Percentiles rank a stretch among this genome's conserved stretches.
These are phyloP conservation scores for Cytospora paraplurivora DNA, from an alignment of 2,329 filamentous ascomycete genomes.

Conservation along the genomic window DNA sequence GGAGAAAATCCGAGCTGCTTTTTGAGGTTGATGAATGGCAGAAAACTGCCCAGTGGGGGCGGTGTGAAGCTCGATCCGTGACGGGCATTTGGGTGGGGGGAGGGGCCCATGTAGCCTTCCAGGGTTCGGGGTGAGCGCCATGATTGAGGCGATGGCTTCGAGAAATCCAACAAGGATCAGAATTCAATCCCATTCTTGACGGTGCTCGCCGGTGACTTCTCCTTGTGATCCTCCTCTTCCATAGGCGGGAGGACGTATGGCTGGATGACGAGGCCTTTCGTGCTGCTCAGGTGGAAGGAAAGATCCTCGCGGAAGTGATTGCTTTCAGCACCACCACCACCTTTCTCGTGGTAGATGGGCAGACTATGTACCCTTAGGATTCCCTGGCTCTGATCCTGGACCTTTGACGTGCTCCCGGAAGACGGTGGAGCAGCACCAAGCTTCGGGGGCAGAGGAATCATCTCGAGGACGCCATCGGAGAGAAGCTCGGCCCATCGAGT, in stretches of 20 bases:
- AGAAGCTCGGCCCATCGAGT: slow-evolving; percentile 85
- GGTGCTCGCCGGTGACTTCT: slow-evolving; percentile 49
- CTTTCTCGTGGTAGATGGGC: slow-evolving; percentile 84
- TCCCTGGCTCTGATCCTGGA: slow-evolving; percentile 78
- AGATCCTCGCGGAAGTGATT: slow-evolving; percentile 78
- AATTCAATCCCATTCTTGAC: slow-evolving; percentile 76
- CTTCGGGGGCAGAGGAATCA: slow-evolving; percentile 69
- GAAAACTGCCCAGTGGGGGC: slow-evolving; percentile 16
- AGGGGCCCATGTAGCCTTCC: not conserved
- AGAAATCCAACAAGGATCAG: slow-evolving; percentile 42
- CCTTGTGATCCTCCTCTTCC: slow-evolving; percentile 64
- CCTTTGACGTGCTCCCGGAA: slow-evolving; percentile 35
- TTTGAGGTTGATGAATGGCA: slow-evolving; percentile 17
- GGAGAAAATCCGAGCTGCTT: slow-evolving; percentile 17
- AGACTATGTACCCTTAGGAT: slow-evolving; percentile 81
- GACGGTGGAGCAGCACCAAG: slow-evolving; percentile 41
- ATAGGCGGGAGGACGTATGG: slow-evolving; percentile 88
- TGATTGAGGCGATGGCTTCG: no score
- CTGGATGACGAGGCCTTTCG: slow-evolving; percentile 78
- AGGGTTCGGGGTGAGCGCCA: slow-evolving; percentile 8
- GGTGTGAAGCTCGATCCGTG: slow-evolving; percentile 8
- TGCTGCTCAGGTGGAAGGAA: slow-evolving; percentile 84
- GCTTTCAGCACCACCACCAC: slow-evolving; percentile 71
- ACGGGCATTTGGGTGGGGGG: not conserved
- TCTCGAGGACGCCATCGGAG: slow-evolving; percentile 82